Evolutionary conservation across 2,329 filamentous ascomycete genomes (phyloP), one percentile per base, ranked within the genome.

Genomic region (Penicillium corylophilum): DNA sequence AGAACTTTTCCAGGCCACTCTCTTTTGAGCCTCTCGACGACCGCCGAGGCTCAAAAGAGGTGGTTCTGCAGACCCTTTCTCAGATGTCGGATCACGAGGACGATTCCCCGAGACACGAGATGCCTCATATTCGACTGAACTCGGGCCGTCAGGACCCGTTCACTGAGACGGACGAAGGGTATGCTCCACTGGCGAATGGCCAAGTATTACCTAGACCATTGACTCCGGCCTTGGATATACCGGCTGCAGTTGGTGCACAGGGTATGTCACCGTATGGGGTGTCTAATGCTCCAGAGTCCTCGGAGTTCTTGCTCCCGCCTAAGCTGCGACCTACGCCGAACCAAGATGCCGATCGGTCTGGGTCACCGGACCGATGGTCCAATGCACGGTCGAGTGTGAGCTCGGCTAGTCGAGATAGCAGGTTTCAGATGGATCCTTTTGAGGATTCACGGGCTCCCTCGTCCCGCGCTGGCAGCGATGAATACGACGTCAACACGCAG

Each of bases 401-500:
- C 60, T 86, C 84, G 16, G 46, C 60, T 5, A 61, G 61, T 49
- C 60, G 42, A 6, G 61, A 63, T 6, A 74, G 79, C 62, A 63
- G 64, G 2, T 73, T 75, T 68, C 58, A 75, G 62, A 46, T 79
- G 70, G 55, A 83, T 77, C 83, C 82, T 0, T 86, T 84, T 58
- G 80, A 82, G 53, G 83, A 86, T 55, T 83, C 82, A 4, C 74
- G 79, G 57, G 77, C 79, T 12, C 79, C 80, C 2, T 86, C 83
- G 2, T 85, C 83, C 44, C 73, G 81, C 54, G 76, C 80, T 18
- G 82, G 78, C n/a, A 87, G 83, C 62, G 83, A 87, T 41, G 83
- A 87, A 23, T 81, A 85, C 18, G 77, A 79, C 62, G 72, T 88
- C 47, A 89, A 87, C 63, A 89, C 85, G 0, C 85, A 89, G 71